Evolutionary conservation across 2,329 filamentous ascomycete species (phyloP), one percentile per base, ranked within the genome.

Genomic region (Ophiostoma tasmaniense): DNA sequence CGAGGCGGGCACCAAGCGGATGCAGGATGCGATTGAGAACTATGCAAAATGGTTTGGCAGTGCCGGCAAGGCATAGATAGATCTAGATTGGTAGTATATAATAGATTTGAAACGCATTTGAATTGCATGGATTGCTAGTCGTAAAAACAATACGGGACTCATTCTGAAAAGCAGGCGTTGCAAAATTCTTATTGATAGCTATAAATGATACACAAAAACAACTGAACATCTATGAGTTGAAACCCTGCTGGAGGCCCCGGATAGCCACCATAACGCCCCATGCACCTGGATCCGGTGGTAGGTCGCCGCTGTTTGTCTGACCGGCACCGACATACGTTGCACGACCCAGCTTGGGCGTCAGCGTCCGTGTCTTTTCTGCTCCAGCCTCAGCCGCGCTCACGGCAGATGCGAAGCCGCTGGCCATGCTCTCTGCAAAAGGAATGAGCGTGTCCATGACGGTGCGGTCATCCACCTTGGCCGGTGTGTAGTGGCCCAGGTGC

Each of bases 211-310:
- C 8, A 37, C 14, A 37, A 37, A 8, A 35, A 37, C 14, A n/a
- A 62, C 14, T 8, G 35, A 37, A 37, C 1, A 35, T 7, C 59
- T 62, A 62, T 7, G 59, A 28, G 25, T 17, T 33, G 17, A 37
- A 69, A 17, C 74, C 75, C 42, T 69, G 42, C 66, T 75, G 71
- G 66, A 83, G 70, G 1, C 80, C 82, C 71, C 78, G 76, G 61
- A 84, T 80, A 1, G 79, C 83, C 20, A 85, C 82, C 82, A 87
- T 87, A 30, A 89, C 82, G n/a, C 88, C 89, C 81, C 88, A 87
- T 4, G 89, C 89, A 37, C 89, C 89, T 0, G 89, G 89, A 76
- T 91, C 89, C 3, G 89, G 88, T 4, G 89, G 87, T 68, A 84
- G 71, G 62, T 81, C 82, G 67, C 61, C 61, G 14, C 77, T 78